Evolutionary conservation across 2,329 filamentous ascomycete species (phyloP).

Genomic region (Penicillium corylophilum): DNA sequence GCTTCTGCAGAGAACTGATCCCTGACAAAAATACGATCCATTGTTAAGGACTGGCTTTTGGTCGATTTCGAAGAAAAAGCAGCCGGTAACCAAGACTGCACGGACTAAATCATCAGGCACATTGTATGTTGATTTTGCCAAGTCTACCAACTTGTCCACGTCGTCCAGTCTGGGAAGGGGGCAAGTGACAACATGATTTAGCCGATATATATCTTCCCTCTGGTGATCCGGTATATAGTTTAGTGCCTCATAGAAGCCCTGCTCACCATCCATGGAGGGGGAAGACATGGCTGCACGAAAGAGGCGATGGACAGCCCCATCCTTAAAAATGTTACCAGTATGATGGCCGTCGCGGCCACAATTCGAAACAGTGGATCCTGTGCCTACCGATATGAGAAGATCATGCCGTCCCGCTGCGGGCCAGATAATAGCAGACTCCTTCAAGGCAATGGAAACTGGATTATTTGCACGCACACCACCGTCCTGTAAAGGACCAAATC

Average conservation of each 20-base stretch:
- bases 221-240: not conserved
- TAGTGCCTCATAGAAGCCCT: not conserved
- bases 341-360: not conserved
- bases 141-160: conserved; percentile 6
- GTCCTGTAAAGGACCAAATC: not conserved
- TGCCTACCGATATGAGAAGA: not conserved
- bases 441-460: not conserved
- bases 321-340: not conserved
- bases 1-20: conserved; percentile 19
- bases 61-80: conserved; percentile 24
- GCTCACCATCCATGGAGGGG: not conserved
- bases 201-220: not conserved
- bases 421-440: not conserved
- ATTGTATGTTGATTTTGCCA: conserved; percentile 5
- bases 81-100: conserved; percentile 15
- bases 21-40: conserved; percentile 15
- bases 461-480: not conserved
- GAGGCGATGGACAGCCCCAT: not conserved
- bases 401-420: not conserved
- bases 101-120: conserved; percentile 16
- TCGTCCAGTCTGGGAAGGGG: not conserved
- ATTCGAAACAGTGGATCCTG: not conserved
- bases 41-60: conserved; percentile 3
- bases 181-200: not conserved
- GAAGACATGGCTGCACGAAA: not conserved